A percentile compares a stretch with the other conserved stretches of the same genome.
Conservation (phyloP, 805 yeast genomes). For the Ogataea corticis region DNA sequence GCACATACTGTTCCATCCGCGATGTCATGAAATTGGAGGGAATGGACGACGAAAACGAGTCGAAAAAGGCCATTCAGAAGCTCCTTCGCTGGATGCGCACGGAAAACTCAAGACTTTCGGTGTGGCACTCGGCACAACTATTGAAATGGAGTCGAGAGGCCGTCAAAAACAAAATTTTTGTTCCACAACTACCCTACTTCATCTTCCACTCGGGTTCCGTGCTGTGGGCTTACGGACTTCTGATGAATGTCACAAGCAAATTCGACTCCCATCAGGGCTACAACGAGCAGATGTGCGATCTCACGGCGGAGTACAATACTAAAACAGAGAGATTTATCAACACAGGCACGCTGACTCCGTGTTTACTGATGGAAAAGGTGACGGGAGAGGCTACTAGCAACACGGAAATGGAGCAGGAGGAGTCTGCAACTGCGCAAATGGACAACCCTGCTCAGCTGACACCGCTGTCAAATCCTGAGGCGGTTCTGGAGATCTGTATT, state of each 20-base stretch:
- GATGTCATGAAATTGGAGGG: constrained; percentile 13
- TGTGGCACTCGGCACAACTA: constrained; percentile 11
- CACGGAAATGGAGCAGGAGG: neutral
- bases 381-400: neutral
- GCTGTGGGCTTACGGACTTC: constrained; percentile 12
- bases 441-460: too few species aligned
- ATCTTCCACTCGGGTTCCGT: constrained; percentile 10
- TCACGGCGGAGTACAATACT: constrained; percentile 6
- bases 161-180: constrained; percentile 4
- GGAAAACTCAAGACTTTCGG: constrained; percentile 7
- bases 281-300: constrained; percentile 4
- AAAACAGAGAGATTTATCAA: constrained; percentile 5
- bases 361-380: neutral
- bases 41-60: constrained; percentile 12
- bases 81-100: constrained; percentile 9
- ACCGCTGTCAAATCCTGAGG: constrained; percentile 3
- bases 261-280: constrained; percentile 1
- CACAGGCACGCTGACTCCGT: constrained; percentile 6
- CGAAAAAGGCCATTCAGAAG: constrained; percentile 9
- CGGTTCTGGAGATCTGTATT: constrained; percentile 1
- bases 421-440: neutral
- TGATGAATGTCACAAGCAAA: constrained; percentile 9
- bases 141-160: constrained; percentile 2
- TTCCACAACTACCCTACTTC: constrained; percentile 8
- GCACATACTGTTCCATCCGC: constrained; percentile 9